Percentiles rank a stretch among this genome's conserved stretches.
Evolutionary conservation across 768 basidiomycete species (phyloP).

Genomic region (Russula sp.): DNA sequence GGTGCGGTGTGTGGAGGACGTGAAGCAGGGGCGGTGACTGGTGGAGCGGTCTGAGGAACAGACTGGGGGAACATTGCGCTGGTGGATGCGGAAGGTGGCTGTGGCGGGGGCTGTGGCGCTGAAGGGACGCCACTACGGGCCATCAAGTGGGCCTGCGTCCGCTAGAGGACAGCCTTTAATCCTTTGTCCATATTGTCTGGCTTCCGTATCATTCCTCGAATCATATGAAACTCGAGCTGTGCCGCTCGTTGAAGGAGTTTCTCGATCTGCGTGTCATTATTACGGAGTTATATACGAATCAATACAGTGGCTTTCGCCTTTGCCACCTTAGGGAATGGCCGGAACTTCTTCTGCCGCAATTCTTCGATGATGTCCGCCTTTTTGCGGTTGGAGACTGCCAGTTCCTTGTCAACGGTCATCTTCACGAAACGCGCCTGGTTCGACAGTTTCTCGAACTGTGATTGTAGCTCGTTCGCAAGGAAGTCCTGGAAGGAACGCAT

Average conservation of each 20-base stretch:
- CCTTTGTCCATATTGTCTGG: conserved; percentile 28
- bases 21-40: not conserved
- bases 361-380: conserved; percentile 84
- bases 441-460: conserved; percentile 74
- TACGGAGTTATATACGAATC: not conserved
- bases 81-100: conserved; percentile 8
- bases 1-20: conserved; percentile 10
- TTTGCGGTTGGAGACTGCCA: conserved; percentile 83
- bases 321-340: conserved; percentile 81
- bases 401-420: conserved; percentile 87
- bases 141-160: not conserved
- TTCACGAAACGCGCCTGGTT: conserved; percentile 97
- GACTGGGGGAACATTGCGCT: not conserved
- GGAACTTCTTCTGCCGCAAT: conserved; percentile 80
- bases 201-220: conserved; percentile 29
- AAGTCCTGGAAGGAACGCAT: conserved; percentile 55
- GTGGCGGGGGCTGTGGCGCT: conserved; percentile 8
- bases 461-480: conserved; percentile 78
- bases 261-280: conserved; percentile 56
- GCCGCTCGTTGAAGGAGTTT: conserved; percentile 75
- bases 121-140: not conserved
- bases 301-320: conserved; percentile 55
- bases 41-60: not conserved
- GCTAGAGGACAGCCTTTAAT: conserved; percentile 9
- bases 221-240: conserved; percentile 27